Evolutionary conservation across 345 rosid species (phyloP).

Genomic region (Melaleuca alternifolia): DNA sequence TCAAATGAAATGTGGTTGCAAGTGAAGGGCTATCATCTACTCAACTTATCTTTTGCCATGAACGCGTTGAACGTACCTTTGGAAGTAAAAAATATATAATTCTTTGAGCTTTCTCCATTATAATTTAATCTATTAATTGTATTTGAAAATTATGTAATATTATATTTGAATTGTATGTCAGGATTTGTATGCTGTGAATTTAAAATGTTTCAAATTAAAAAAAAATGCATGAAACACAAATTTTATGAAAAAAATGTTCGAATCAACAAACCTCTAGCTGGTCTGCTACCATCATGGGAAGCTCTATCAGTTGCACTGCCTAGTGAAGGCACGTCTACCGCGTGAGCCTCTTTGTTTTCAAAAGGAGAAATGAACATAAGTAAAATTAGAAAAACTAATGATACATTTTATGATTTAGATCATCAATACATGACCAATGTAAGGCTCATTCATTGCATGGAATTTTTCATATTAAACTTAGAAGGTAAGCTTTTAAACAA

Average conservation of each 20-base stretch:
- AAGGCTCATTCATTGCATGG: neutral
- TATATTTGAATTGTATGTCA: neutral
- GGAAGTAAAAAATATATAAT: neutral
- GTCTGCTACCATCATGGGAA: neutral
- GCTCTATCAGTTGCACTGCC: neutral
- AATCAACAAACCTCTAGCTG: neutral
- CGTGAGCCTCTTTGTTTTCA: neutral
- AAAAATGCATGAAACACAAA: neutral
- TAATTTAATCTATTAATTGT: neutral
- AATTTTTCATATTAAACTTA: neutral
- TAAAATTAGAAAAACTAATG: neutral
- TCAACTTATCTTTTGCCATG: neutral
- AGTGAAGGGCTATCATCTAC: neutral
- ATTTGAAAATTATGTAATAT: neutral
- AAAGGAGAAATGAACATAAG: neutral
- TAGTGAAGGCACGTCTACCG: neutral
- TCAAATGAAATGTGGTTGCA: neutral
- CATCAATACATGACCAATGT: neutral
- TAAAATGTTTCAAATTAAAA: neutral
- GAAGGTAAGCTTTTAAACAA: neutral
- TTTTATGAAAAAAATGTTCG: neutral
- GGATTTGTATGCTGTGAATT: neutral
- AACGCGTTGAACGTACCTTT: neutral
- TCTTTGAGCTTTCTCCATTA: neutral
- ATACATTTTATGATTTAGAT: neutral